Base-by-base conservation (phyloP, 805 yeast species). In the Saturnispora sekii region DNA sequence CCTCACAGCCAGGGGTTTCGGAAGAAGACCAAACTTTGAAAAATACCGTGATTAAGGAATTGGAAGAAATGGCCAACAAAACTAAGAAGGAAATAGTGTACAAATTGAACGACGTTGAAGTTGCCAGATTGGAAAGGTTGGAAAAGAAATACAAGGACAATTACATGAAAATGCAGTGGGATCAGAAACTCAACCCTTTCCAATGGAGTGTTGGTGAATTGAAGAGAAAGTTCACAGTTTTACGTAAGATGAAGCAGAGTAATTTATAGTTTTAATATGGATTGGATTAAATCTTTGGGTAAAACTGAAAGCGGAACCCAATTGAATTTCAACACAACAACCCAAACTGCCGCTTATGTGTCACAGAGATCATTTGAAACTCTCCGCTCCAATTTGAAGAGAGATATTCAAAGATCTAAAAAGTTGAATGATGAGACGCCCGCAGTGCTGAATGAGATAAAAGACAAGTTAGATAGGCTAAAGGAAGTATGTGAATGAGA, bases 91-190 rank as follows among this genome's bases (percentile, higher is more conserved):
- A 71, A 45, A 73, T 83, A 55, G 63, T 42, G 1, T 38, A 33
- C 12, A 38, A 62, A 16, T 84, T 77, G 53, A 76, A 86, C 49
- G 81, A 73, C 35, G 68, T 95, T 54, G 97, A 93, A 62, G 65
- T 63, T 38, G 82, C 73, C 31, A 87, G 96, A 95, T 62, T 85
- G 35, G 64, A 61, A 39, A 63, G 63, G 18, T 67, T 93, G 34
- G 72, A 79, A 48, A 76, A 75, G 16, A 87, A 86, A 60, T 79
- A 93, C 58, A 96, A 96, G 14, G 94, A 87, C 52, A 82, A 93
- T 61, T 88, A 79, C 60, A 81, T 74, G 39, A 84, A 80, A 55
- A 93, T 93, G 98, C 82, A 78, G 61, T 84, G 95, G 84, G 98
- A 93, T 62, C 76, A 75, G 64, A 84, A 84, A 62, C 70, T 89